Evolutionary conservation across 2,329 filamentous ascomycete species (phyloP).

Genomic region (Ophiostoma fasciatum): DNA sequence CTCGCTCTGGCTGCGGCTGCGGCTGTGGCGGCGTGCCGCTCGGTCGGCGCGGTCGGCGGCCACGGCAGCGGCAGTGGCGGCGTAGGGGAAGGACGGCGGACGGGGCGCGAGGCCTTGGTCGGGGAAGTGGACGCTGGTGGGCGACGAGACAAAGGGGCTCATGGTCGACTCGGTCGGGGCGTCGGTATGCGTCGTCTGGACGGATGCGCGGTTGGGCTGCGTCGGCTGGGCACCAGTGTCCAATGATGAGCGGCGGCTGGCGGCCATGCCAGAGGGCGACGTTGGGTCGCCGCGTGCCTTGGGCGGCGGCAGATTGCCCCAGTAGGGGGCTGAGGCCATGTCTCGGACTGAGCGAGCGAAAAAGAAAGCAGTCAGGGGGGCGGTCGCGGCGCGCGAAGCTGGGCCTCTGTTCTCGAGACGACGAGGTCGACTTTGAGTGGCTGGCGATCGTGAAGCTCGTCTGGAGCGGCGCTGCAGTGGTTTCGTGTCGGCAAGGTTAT

Average conservation of each 20-base stretch:
- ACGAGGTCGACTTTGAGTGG: no score
- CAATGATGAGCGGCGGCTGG: conserved; percentile 18
- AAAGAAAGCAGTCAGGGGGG: conserved; percentile 1
- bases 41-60: conserved; percentile 16
- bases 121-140: conserved; percentile 34
- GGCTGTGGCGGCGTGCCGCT: conserved; percentile 24
- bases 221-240: conserved; percentile 20
- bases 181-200: conserved; percentile 40
- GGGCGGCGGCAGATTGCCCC: conserved; percentile 40
- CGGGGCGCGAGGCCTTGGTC: conserved; percentile 41
- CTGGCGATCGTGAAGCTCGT: no score
- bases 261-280: no score
- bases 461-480: no score
- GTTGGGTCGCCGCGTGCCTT: no score
- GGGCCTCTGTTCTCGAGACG: no score
- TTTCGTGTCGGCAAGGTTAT: no score
- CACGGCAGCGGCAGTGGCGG: conserved; percentile 8
- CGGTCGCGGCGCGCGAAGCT: not conserved
- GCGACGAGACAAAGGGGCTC: conserved; percentile 42
- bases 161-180: conserved; percentile 42
- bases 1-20: conserved; percentile 27
- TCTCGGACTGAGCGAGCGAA: conserved; percentile 2
- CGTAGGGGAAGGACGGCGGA: conserved; percentile 41
- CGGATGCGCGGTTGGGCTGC: conserved; percentile 34
- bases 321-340: conserved; percentile 37